phyloP scores from a whole-genome alignment of 768 basidiomycete species.

The Leccinum subtestaceum region DNA sequence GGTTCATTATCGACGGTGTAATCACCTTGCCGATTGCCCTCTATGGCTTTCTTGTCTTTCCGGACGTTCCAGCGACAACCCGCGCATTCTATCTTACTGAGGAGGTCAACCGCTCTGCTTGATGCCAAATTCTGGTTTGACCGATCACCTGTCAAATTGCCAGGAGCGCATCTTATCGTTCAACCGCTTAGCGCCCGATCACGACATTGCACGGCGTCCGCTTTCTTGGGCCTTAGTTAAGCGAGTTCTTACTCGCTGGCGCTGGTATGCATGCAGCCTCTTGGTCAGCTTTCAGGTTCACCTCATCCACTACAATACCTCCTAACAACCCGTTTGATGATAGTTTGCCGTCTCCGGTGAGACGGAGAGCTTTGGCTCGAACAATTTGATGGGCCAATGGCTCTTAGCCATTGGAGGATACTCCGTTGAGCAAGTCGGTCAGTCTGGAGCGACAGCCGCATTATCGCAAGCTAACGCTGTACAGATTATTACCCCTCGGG shows the following conservation, averaged over 20 bases:
- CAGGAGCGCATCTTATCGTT: constrained; percentile 57
- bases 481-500: constrained; percentile 60
- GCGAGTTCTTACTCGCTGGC: constrained; percentile 56
- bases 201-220: constrained; percentile 40
- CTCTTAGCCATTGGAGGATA: constrained; percentile 59
- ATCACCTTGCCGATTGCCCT: constrained; percentile 70
- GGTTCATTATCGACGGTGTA: constrained; percentile 68
- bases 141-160: not conserved
- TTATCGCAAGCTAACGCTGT: constrained; percentile 9
- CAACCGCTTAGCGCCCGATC: constrained; percentile 42
- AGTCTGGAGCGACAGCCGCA: constrained; percentile 6
- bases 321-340: not conserved
- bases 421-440: constrained; percentile 61
- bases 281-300: constrained; percentile 39
- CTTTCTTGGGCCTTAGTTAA: constrained; percentile 47
- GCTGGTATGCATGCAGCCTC: constrained; percentile 67
- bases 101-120: constrained; percentile 39
- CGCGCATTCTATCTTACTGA: constrained; percentile 60
- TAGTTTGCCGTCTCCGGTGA: constrained; percentile 70
- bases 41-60: constrained; percentile 71
- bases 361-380: constrained; percentile 65
- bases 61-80: constrained; percentile 64
- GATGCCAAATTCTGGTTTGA: not conserved
- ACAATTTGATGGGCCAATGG: constrained; percentile 75
- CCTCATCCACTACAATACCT: not conserved